These are phyloP conservation scores for Penstemon davidsonii DNA, from an alignment of 257 asterid genomes.

Conservation along the genomic window DNA sequence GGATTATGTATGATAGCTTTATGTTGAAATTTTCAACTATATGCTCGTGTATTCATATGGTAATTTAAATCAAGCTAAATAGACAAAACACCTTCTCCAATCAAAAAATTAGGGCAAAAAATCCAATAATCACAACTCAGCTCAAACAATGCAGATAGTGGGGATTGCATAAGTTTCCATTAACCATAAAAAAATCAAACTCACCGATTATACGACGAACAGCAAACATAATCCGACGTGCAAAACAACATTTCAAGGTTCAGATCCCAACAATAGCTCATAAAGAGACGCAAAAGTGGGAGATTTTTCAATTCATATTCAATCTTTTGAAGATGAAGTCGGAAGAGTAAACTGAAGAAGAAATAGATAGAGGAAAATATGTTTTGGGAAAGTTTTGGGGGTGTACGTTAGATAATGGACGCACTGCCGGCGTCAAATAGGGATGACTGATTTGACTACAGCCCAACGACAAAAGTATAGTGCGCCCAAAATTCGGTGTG, in stretches of 20 bases:
- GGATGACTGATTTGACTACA: conserved; percentile 20
- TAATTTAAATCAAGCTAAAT: not conserved
- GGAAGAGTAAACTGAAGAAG: conserved; percentile 8
- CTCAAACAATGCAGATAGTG: conserved; percentile 21
- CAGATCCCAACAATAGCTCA: not conserved
- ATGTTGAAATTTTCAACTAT: not conserved
- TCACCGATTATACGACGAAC: conserved; percentile 25
- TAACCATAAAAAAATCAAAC: conserved; percentile 8
- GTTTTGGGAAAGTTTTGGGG: conserved; percentile 17
- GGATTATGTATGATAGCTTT: not conserved
- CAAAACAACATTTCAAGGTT: conserved; percentile 18
- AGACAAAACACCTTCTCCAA: conserved; percentile 3
- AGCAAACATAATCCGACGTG: conserved; percentile 5
- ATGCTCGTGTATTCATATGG: not conserved
- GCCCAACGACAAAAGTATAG: conserved; percentile 26
- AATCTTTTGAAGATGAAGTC: not conserved
- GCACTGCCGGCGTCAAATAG: conserved; percentile 45
- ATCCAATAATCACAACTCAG: not conserved
- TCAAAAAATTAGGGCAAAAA: conserved; percentile 19
- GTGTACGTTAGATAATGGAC: conserved; percentile 40
- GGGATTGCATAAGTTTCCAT: not conserved
- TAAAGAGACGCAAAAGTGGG: not conserved
- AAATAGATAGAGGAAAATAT: not conserved
- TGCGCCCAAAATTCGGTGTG: conserved; percentile 24
- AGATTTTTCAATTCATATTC: not conserved